Percentiles rank a stretch among this genome's conserved stretches.
phyloP scores from a whole-genome alignment of 371 early-diverging fungal species.

The Parasitella parasitica region DNA sequence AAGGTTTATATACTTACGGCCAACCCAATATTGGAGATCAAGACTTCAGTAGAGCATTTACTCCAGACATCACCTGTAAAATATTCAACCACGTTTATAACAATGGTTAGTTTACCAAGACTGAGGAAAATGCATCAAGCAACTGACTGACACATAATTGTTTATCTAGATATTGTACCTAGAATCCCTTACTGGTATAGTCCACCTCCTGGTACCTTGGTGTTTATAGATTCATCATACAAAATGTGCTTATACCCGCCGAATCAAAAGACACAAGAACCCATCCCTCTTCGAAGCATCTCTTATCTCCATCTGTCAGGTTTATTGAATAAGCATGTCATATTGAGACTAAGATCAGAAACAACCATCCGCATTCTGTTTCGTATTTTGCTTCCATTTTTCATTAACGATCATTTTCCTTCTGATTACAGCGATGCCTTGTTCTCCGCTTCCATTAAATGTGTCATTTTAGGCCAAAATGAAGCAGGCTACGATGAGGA shows the following conservation, averaged over 20 bases:
- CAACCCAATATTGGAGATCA: slow-evolving; percentile 54
- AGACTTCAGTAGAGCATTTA: slow-evolving; percentile 47
- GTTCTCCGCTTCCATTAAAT: slow-evolving; percentile 37
- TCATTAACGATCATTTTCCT: slow-evolving; percentile 60
- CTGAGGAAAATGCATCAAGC: background rate
- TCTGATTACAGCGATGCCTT: slow-evolving; percentile 52
- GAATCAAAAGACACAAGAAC: slow-evolving; percentile 18
- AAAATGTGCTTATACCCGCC: slow-evolving; percentile 34
- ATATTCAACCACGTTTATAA: slow-evolving; percentile 62
- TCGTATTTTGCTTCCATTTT: slow-evolving; percentile 52
- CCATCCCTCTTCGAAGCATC: slow-evolving; percentile 51
- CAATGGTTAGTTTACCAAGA: slow-evolving; percentile 37
- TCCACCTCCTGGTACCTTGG: slow-evolving; percentile 57
- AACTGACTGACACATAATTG: background rate
- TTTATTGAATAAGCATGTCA: slow-evolving; percentile 44
- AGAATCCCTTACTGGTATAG: slow-evolving; percentile 52
- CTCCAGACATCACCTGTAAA: slow-evolving; percentile 43
- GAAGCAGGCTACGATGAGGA: slow-evolving; percentile 19
- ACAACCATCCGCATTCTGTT: slow-evolving; percentile 47
- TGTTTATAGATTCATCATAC: slow-evolving; percentile 53
- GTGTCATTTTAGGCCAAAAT: slow-evolving; percentile 42
- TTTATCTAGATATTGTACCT: slow-evolving; percentile 47
- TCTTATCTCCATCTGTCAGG: slow-evolving; percentile 59
- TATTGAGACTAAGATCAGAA: slow-evolving; percentile 46
- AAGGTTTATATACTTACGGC: slow-evolving; percentile 58